A percentile compares a stretch with the other conserved stretches of the same genome.
These are phyloP conservation scores for Echites panduratus DNA, from an alignment of 257 asterid species.

Conservation along the genomic window DNA sequence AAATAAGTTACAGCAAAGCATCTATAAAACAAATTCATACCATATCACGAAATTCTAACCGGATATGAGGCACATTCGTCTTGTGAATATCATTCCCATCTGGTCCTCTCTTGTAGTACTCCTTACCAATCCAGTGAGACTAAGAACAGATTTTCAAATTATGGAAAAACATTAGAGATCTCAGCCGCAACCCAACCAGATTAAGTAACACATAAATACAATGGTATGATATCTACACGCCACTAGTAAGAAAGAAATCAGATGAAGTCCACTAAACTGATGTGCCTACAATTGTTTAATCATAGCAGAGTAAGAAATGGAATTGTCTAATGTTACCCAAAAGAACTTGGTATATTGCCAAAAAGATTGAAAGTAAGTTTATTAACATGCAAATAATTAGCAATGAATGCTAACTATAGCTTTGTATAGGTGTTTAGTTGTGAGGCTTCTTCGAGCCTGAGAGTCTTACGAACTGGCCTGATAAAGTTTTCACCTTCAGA, in stretches of 20 bases:
- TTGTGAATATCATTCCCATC: slow-evolving; percentile 90
- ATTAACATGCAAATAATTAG: not conserved
- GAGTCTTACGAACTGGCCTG: not conserved
- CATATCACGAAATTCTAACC: slow-evolving; percentile 89
- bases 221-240: not conserved
- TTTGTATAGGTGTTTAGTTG: not conserved
- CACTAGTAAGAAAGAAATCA: not conserved
- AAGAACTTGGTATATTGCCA: not conserved
- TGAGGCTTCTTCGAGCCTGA: not conserved
- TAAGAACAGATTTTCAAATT: slow-evolving; percentile 18
- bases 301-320: not conserved
- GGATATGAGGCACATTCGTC: slow-evolving; percentile 94
- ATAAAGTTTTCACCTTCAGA: not conserved
- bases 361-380: not conserved
- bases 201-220: not conserved
- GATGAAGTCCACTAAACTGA: not conserved
- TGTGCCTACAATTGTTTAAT: not conserved
- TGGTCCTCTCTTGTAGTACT: slow-evolving; percentile 79
- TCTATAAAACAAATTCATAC: slow-evolving; percentile 32
- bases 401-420: not conserved
- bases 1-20: not conserved
- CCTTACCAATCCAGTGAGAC: slow-evolving; percentile 95
- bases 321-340: not conserved
- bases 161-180: not conserved
- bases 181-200: not conserved